Conservation (phyloP, 2,329 filamentous ascomycete genomes). For the Fusarium palustre region DNA sequence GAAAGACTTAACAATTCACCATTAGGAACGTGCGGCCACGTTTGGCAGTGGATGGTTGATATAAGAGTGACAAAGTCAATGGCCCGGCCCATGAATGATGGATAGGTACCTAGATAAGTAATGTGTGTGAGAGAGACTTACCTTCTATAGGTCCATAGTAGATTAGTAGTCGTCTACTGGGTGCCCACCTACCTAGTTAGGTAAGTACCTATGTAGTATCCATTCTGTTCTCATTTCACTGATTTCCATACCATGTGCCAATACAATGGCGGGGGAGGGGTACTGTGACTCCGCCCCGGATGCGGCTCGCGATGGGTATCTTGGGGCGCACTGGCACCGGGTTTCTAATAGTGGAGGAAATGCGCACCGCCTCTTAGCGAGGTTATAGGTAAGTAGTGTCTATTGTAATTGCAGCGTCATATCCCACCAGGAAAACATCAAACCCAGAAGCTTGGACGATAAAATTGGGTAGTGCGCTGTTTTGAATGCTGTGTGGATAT, state of each 20-base stretch:
- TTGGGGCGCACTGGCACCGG: slow-evolving; percentile 13
- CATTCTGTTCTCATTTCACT: slow-evolving; percentile 1
- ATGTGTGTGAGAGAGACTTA: neutral
- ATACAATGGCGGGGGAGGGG: slow-evolving; percentile 30
- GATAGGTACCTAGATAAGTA: too few species aligned
- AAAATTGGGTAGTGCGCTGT: neutral
- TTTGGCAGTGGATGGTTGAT: slow-evolving; percentile 43
- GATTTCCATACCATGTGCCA: slow-evolving; percentile 16
- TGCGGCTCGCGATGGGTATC: slow-evolving; percentile 21
- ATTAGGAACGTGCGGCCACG: slow-evolving; percentile 37
- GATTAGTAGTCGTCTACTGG: too few species aligned
- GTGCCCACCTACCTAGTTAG: too few species aligned
- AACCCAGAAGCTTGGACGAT: slow-evolving; percentile 4
- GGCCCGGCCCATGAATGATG: slow-evolving; percentile 34
- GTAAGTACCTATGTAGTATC: too few species aligned
- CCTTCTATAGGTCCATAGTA: too few species aligned
- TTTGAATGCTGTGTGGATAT: neutral
- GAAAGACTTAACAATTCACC: slow-evolving; percentile 1
- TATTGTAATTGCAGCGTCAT: slow-evolving; percentile 24
- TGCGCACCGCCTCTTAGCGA: slow-evolving; percentile 17
- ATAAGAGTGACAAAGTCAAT: slow-evolving; percentile 6
- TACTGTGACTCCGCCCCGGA: slow-evolving; percentile 28
- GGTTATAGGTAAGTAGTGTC: neutral
- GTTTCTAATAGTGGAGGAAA: slow-evolving; percentile 11
- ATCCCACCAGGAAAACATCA: neutral